Percentiles rank a stretch among this genome's conserved stretches.
phyloP scores from a whole-genome alignment of 75 land plant genomes.

The Cupressus sempervirens region DNA sequence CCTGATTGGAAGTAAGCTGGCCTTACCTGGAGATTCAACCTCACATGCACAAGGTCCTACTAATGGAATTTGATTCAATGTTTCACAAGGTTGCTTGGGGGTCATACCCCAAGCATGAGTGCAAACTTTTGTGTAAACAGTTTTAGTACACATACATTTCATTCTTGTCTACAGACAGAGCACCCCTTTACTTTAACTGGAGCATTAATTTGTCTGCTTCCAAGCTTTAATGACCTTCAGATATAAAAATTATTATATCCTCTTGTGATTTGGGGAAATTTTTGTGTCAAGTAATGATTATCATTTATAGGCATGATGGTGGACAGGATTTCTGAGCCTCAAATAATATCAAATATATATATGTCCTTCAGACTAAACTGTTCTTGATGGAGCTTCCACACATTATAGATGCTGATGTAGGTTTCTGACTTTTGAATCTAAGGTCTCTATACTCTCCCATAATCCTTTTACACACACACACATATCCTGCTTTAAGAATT shows the following conservation, averaged over 20 bases:
- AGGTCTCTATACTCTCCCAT: not conserved
- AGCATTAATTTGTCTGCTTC: not conserved
- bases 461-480: not conserved
- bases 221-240: not conserved
- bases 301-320: not conserved
- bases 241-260: not conserved
- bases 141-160: not conserved
- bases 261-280: too few species aligned
- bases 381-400: not conserved
- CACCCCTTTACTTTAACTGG: not conserved
- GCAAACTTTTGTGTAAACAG: not conserved
- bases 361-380: not conserved
- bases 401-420: not conserved
- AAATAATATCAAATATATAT: not conserved
- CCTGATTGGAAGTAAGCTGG: too few species aligned
- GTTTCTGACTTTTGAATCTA: not conserved
- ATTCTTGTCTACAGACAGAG: not conserved
- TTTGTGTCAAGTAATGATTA: too few species aligned
- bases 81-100: too few species aligned
- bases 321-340: not conserved
- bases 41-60: too few species aligned
- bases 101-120: too few species aligned
- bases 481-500: not conserved
- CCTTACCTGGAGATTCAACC: too few species aligned
- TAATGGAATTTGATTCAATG: too few species aligned